Base-by-base conservation (phyloP, 2,329 filamentous ascomycete genomes). In the Ceratocystis harringtonii region DNA sequence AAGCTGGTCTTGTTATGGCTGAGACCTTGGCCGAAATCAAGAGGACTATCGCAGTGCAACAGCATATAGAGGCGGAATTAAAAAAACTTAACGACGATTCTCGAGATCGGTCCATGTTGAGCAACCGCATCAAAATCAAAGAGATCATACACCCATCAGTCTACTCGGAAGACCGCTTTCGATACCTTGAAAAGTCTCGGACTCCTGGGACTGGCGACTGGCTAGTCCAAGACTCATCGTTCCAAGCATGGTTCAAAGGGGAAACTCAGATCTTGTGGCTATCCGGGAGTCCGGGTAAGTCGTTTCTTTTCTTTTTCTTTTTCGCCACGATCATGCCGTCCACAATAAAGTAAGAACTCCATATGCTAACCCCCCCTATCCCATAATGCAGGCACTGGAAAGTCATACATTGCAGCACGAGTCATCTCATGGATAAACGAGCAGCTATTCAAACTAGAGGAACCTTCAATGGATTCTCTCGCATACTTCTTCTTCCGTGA, bases 401-500 rank as follows among this genome's bases (percentile, higher is more conserved):
- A 80, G 69, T 78, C 76, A 0, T 80, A 75, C 65, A 68, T 80
- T 1, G 74, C 76, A 1, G 74, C 77, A 0, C 74, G 73, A n/a
- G 71, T 80, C 5, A 75, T 80, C n/a, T 69, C 73, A 1, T 79
- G 71, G 74, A 71, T 69, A n/a, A 70, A 69, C 3, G 72, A 73
- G n/a, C 72, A 73, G 30, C 71, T 72, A n/a, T 71, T 71, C 0
- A 75, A 73, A 8, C 55, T 72, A 1, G 66, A 67, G 19, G 63
- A 69, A 15, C 52, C 68, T 1, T 68, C 66, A 10, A 61, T 41
- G 15, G 62, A 70, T 52, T 70, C 73, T 10, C 69, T 75, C n/a
- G 78, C 72, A 0, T 80, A 79, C 70, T 79, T 79, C 65, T 80
- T 78, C 70, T 79, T 80, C 70, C 75, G 77, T 30, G 76, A 78